phyloP scores from a whole-genome alignment of 2,329 filamentous ascomycete genomes.

The Colletotrichum sp. region DNA sequence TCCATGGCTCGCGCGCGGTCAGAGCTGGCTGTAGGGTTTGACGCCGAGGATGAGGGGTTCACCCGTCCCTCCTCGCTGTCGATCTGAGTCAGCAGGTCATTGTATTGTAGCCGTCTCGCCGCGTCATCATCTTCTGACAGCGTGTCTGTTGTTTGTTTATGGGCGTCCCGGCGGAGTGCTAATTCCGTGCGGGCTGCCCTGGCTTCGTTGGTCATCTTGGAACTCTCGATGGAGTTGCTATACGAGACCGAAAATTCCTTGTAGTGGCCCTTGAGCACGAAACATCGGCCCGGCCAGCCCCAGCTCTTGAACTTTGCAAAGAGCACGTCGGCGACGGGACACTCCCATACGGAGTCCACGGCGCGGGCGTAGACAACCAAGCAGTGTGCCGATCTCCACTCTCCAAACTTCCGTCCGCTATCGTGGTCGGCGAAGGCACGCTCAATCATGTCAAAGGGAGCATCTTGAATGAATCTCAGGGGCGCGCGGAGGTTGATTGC shows the following conservation, averaged over 20 bases:
- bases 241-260: slow-evolving; percentile 60
- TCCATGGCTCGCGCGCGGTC: slow-evolving; percentile 46
- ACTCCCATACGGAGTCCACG: slow-evolving; percentile 55
- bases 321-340: slow-evolving; percentile 51
- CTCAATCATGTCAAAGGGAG: slow-evolving; percentile 56
- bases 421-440: slow-evolving; percentile 53
- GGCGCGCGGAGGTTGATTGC: slow-evolving; percentile 59
- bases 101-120: slow-evolving; percentile 4
- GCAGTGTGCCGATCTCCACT: slow-evolving; percentile 51
- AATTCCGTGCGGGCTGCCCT: slow-evolving; percentile 41
- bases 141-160: neutral
- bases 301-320: slow-evolving; percentile 48
- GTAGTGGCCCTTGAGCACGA: slow-evolving; percentile 61
- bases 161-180: neutral
- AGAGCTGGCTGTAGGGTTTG: neutral
- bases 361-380: slow-evolving; percentile 59
- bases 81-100: slow-evolving; percentile 5
- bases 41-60: neutral
- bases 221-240: slow-evolving; percentile 52
- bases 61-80: slow-evolving; percentile 9
- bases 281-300: slow-evolving; percentile 56
- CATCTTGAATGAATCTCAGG: slow-evolving; percentile 50
- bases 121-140: neutral
- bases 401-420: slow-evolving; percentile 49
- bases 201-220: slow-evolving; percentile 43